Evolutionary conservation across 2,329 filamentous ascomycete species (phyloP), one percentile per base, ranked within the genome.

Genomic region (Lecanicillium sp.): DNA sequence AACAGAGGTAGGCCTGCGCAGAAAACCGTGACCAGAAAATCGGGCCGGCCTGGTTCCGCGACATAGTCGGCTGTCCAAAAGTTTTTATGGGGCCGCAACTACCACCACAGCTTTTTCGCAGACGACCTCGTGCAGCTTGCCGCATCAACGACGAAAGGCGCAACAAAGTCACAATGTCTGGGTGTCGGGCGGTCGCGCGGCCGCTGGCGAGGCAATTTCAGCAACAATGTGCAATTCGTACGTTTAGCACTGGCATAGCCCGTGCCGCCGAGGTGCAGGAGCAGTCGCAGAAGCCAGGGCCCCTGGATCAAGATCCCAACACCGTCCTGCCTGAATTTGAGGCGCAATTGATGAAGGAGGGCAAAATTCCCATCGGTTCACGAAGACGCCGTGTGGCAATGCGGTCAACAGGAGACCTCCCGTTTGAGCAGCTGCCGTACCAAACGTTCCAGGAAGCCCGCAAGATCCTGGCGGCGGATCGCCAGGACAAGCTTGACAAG

Each of bases 381-480:
- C 80, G 89, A 51, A 78, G 89, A 69, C 82, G 89, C 46, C 82
- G 90, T 57, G 76, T 79, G 19, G 84, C 84, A 19, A 60, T 89
- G 44, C 78, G 72, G 53, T 75, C 67, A 51, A 74, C 67, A 28
- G 64, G 72, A 45, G 74, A 82, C 52, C 67, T 95, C 35, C 87
- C 89, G 18, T 95, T 98, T 57, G 87, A 95, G 67, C 84, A 90
- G 57, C 69, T 98, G 49, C 92, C 92, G 14, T 98, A 94, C 66
- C 90, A 96, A 71, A 92, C 86, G 63, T 98, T 96, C 68, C 92
- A 98, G 64, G 89, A 95, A 66, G 92, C 92, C 29, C 78, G 89
- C 46, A 85, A 87, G 58, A 64, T 96, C 35, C 68, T 98, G 40
- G 72, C 79, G 38, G 77, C 76, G 39, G 92, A 98, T 58, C 78